Conservation (phyloP, 176 grass and related monocot genomes). For the Phoenix dactylifera region DNA sequence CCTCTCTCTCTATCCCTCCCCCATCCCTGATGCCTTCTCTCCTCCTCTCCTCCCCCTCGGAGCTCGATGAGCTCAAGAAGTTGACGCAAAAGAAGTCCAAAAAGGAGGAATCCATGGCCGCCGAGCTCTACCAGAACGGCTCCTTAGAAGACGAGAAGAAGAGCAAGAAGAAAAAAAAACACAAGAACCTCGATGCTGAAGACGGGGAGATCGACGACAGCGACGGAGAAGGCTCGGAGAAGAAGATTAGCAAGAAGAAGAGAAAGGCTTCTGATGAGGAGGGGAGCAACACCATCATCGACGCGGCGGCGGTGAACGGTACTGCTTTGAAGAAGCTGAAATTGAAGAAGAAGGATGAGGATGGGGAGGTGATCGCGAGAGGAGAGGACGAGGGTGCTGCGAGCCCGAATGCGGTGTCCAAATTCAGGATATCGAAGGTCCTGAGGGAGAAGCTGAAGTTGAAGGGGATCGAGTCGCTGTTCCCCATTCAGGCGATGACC, state of each 20-base stretch:
- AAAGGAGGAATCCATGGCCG: background rate
- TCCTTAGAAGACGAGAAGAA: background rate
- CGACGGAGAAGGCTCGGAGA: slow-evolving; percentile 7
- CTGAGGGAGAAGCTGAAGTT: slow-evolving; percentile 56
- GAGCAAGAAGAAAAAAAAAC: background rate
- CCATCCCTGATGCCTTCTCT: no score
- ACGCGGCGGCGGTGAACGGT: background rate
- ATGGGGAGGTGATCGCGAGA: slow-evolving; percentile 3
- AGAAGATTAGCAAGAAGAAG: slow-evolving; percentile 60
- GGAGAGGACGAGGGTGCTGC: slow-evolving; percentile 40
- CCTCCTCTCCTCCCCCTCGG: no score
- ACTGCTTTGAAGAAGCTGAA: slow-evolving; percentile 1
- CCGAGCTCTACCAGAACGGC: background rate
- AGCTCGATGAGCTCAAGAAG: no score
- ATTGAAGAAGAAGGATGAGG: background rate
- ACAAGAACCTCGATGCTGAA: slow-evolving; percentile 29
- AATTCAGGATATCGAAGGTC: slow-evolving; percentile 72
- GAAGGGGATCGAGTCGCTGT: slow-evolving; percentile 79
- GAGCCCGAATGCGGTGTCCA: slow-evolving; percentile 58
- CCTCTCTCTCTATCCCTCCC: no score
- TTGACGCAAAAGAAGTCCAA: background rate
- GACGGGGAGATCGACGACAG: slow-evolving; percentile 17
- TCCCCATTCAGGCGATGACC: slow-evolving; percentile 93
- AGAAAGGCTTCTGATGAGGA: slow-evolving; percentile 36
- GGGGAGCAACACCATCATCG: slow-evolving; percentile 39